phyloP scores from a whole-genome alignment of 352 stramenopile genomes.

The Globisporangium takayamanum region DNA sequence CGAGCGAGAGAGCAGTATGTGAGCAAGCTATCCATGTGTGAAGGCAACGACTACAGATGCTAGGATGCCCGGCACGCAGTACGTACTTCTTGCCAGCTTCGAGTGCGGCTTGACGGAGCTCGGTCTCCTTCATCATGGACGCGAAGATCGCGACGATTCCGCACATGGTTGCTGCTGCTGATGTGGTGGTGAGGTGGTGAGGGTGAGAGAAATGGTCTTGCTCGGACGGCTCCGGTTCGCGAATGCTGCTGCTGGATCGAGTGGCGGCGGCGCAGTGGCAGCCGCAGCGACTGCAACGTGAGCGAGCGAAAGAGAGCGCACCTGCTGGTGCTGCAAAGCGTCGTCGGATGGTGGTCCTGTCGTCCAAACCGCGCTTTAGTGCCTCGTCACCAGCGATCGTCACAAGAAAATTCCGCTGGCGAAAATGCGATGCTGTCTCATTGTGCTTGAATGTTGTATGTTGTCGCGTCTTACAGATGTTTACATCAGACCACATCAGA shows the following conservation, averaged over 20 bases:
- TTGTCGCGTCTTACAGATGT: too few species aligned
- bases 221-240: constrained; percentile 6
- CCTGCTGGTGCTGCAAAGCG: background rate
- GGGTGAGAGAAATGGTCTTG: background rate
- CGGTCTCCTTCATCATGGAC: constrained; percentile 89
- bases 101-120: constrained; percentile 94
- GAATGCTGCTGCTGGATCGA: constrained; percentile 6
- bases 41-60: background rate
- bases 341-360: background rate
- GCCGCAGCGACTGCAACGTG: background rate
- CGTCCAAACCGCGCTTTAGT: background rate
- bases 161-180: constrained; percentile 83
- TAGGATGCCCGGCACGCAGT: background rate
- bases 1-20: background rate
- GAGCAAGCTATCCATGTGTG: background rate
- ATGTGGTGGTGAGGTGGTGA: background rate
- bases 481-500: too few species aligned
- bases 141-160: constrained; percentile 98
- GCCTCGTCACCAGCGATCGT: background rate
- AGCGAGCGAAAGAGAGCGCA: background rate
- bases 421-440: background rate
- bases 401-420: constrained; percentile 36
- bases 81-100: constrained; percentile 87
- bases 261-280: background rate
- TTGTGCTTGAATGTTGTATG: background rate